Evolutionary conservation across 371 early-diverging fungal species (phyloP).

Genomic region (Lichtheimia ornata): DNA sequence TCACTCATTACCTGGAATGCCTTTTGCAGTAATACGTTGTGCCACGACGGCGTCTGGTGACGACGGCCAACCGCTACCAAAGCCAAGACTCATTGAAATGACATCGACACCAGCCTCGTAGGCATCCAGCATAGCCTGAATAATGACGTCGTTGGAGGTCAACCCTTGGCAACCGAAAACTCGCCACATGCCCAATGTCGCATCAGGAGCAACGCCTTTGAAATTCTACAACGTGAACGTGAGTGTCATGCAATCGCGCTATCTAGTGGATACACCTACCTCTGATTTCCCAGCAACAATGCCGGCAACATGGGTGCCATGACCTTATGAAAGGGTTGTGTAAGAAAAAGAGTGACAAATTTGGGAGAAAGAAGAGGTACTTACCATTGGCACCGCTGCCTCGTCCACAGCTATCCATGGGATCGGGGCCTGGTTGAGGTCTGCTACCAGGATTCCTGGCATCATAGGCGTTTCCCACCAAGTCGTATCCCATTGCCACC

Average conservation of each 20-base stretch:
- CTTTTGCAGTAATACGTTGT: slow-evolving; percentile 32
- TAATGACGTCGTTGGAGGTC: slow-evolving; percentile 57
- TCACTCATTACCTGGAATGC: slow-evolving; percentile 21
- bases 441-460: slow-evolving; percentile 1
- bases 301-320: slow-evolving; percentile 29
- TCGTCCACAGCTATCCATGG: slow-evolving; percentile 60
- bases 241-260: neutral
- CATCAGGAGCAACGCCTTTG: slow-evolving; percentile 63
- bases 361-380: neutral
- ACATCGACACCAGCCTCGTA: slow-evolving; percentile 54
- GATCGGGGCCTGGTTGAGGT: slow-evolving; percentile 41
- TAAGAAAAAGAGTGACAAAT: too few relatives aligned
- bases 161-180: slow-evolving; percentile 62
- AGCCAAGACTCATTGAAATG: slow-evolving; percentile 69
- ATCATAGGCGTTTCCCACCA: slow-evolving; percentile 54
- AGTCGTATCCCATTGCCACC: slow-evolving; percentile 64
- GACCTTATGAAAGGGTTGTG: slow-evolving; percentile 17
- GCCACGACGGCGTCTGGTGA: too few relatives aligned
- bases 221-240: slow-evolving; percentile 26
- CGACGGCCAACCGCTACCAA: slow-evolving; percentile 42
- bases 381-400: slow-evolving; percentile 32
- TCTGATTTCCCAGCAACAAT: slow-evolving; percentile 59
- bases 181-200: slow-evolving; percentile 53
- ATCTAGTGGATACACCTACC: slow-evolving; percentile 19
- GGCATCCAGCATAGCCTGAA: slow-evolving; percentile 62